Base-by-base conservation (phyloP, 2,329 filamentous ascomycete genomes). In the Coniochaeta sp. region DNA sequence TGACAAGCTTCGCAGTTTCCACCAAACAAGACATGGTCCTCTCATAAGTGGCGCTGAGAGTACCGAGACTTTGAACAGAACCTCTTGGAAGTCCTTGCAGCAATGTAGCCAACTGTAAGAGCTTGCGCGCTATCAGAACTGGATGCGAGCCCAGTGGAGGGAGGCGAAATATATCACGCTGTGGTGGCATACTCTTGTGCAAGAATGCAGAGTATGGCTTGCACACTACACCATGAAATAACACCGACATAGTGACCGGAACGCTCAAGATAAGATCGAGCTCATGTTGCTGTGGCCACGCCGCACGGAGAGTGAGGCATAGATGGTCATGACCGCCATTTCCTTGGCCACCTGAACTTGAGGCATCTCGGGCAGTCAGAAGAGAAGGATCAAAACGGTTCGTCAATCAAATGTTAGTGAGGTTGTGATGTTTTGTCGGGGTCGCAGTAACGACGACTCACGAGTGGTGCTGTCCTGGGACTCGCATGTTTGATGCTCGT, bases 241-340 rank as follows among this genome's bases (percentile, higher is more conserved):
- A 64, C 0, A 67, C 66, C 0, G 74, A 73, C 0, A 67, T 62
- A 14, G 66, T 65, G 12, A 72, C 61, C 0, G 71, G 69, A 1
- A 73, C 60, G 7, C 62, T 65, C 2, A 70, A 59, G 17, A 81
- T 74, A 12, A 72, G 52, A 4, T 73, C 66, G 12, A 78, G 66
- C 19, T 79, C 75, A 17, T 67, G n/a, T 40, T 70, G 61, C 7
- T 55, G 69, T 0, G 77, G 79, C 73, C 77, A 79, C 26, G 47
- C 58, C 26, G 16, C 38, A 28, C 24, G 28, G 16, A 57, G 17
- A 54, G 16, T 36, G 50, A 14, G 47, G 56, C 76, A 65, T 6
- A 76, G 57, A 0, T 67, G 68, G 55, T 78, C 76, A 24, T 77
- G 68, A 5, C 34, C 14, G 10, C 14, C 10, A 3, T 36, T 36